Evolutionary conservation across 2,329 filamentous ascomycete genomes (phyloP).

Genomic region (Lachnellula occidentalis): DNA sequence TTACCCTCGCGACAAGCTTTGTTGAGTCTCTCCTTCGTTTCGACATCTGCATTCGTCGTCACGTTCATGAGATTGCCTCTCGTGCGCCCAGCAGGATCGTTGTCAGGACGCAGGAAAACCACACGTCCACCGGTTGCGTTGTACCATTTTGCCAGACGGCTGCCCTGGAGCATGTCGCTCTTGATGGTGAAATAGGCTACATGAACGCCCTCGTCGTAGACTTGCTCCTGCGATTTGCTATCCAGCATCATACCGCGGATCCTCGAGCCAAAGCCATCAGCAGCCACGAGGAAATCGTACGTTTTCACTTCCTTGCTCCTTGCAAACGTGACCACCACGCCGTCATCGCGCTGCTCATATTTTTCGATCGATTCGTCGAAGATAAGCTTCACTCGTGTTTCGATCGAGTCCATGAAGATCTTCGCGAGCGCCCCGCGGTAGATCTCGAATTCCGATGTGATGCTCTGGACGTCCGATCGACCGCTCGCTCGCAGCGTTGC

Average conservation of each 20-base stretch:
- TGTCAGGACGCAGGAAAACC: conserved; percentile 7
- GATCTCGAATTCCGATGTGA: conserved; percentile 7
- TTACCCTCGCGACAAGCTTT: conserved; percentile 4
- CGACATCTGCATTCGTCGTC: conserved; percentile 4
- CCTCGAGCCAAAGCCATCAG: conserved; percentile 5
- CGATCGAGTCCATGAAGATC: conserved; percentile 1
- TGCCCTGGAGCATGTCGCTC: conserved; percentile 6
- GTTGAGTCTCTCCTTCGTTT: conserved; percentile 6
- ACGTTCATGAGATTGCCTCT: conserved; percentile 10
- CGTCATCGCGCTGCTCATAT: conserved; percentile 1
- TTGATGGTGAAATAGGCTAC: conserved; percentile 7
- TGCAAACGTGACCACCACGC: conserved; percentile 1
- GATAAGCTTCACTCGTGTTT: background rate
- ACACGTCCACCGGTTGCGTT: conserved; percentile 7
- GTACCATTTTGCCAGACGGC: conserved; percentile 5
- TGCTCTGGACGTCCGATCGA: conserved; percentile 3
- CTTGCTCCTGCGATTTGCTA: background rate
- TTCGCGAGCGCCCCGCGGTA: conserved; percentile 2
- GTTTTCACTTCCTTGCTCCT: background rate
- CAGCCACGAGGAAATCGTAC: conserved; percentile 6
- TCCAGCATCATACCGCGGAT: conserved; percentile 3
- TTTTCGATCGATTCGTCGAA: conserved; percentile 1
- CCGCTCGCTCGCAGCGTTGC: conserved; percentile 1
- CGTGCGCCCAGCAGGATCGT: conserved; percentile 5
- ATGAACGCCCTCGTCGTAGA: conserved; percentile 3